Conservation (phyloP, 352 stramenopile species). For the Phytophthora hibernalis region DNA sequence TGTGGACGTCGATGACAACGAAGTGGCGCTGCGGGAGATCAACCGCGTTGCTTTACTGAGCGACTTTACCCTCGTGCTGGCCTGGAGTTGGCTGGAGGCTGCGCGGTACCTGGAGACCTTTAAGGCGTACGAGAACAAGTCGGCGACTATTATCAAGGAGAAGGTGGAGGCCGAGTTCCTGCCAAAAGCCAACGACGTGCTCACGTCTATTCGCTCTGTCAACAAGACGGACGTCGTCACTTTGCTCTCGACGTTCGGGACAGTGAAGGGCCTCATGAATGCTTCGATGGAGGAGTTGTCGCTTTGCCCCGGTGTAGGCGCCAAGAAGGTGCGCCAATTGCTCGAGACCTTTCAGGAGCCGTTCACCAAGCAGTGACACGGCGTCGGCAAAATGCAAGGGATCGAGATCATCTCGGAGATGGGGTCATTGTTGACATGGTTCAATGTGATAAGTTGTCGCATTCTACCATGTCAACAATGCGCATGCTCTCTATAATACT, state of each 20-base stretch:
- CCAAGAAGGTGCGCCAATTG: constrained; percentile 95
- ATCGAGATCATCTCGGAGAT: too few relatives aligned
- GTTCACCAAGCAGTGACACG: constrained; percentile 77
- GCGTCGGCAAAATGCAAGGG: not conserved
- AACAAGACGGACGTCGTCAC: constrained; percentile 97
- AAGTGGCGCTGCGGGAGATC: constrained; percentile 91
- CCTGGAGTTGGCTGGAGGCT: constrained; percentile 94
- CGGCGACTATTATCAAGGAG: constrained; percentile 95
- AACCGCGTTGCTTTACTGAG: constrained; percentile 93
- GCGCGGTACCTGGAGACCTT: constrained; percentile 97
- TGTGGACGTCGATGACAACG: constrained; percentile 96
- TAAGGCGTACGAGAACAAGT: constrained; percentile 96
- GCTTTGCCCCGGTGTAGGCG: constrained; percentile 93
- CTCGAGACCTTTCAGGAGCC: constrained; percentile 95
- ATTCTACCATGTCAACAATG: constrained; percentile 38
- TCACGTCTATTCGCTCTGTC: constrained; percentile 91
- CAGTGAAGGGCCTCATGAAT: constrained; percentile 84
- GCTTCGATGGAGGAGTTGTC: constrained; percentile 94
- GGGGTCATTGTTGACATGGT: too few relatives aligned
- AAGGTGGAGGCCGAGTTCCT: constrained; percentile 93
- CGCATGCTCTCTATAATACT: constrained; percentile 5
- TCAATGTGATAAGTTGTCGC: constrained; percentile 16
- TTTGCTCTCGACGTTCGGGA: constrained; percentile 93
- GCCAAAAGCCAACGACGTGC: constrained; percentile 90
- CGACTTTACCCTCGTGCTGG: constrained; percentile 93